These are phyloP conservation scores for Angophora floribunda DNA, from an alignment of 345 rosid genomes.

Conservation along the genomic window DNA sequence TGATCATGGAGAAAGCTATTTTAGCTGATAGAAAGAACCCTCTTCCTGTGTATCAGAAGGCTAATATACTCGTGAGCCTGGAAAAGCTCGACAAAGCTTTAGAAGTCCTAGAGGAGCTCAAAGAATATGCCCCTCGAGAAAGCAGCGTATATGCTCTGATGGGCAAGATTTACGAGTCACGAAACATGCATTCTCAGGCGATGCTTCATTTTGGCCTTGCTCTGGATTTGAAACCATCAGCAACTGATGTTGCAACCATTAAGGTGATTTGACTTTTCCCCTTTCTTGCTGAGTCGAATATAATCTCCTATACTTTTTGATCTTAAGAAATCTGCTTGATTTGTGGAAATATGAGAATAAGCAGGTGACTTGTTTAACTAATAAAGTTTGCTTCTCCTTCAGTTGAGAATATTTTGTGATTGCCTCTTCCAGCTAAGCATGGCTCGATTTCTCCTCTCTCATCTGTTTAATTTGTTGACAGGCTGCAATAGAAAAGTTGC, in stretches of 20 bases:
- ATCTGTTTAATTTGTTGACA: background rate
- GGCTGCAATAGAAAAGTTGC: conserved; percentile 98
- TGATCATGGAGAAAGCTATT: conserved; percentile 87
- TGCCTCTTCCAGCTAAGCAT: background rate
- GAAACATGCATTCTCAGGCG: conserved; percentile 72
- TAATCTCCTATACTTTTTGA: background rate
- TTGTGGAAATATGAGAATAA: background rate
- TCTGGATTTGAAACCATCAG: conserved; percentile 93
- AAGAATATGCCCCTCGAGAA: conserved; percentile 85
- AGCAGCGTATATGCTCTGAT: conserved; percentile 88
- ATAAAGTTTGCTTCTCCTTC: background rate
- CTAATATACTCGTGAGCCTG: conserved; percentile 68
- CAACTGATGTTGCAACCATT: conserved; percentile 79
- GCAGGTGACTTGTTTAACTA: background rate
- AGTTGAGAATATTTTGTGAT: background rate
- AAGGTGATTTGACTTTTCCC: conserved; percentile 43
- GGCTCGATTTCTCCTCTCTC: background rate
- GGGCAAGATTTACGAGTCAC: conserved; percentile 81
- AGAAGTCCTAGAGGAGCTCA: conserved; percentile 85
- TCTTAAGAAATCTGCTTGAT: background rate
- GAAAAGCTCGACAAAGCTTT: conserved; percentile 77
- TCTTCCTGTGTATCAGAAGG: conserved; percentile 97
- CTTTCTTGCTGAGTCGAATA: background rate
- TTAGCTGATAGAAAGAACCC: conserved; percentile 91
- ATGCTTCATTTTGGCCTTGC: conserved; percentile 92